phyloP scores from a whole-genome alignment of 2,329 filamentous ascomycete genomes.

The Penicillium sp. region DNA sequence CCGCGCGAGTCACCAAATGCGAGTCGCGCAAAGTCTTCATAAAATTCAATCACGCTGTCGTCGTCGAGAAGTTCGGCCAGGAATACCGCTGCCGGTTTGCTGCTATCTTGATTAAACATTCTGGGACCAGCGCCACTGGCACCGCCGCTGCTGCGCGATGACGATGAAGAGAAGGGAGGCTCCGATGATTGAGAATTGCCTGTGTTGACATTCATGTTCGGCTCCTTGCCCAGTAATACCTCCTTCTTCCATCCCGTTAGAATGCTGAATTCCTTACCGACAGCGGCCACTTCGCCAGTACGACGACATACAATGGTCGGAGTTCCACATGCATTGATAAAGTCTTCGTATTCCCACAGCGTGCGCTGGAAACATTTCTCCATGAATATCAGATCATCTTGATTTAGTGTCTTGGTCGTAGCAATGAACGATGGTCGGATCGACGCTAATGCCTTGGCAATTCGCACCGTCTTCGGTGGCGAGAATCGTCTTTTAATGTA shows the following conservation, averaged over 20 bases:
- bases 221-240: conserved; percentile 78
- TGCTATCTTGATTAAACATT: conserved; percentile 32
- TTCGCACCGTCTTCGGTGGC: conserved; percentile 70
- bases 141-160: conserved; percentile 36
- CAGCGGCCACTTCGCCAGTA: conserved; percentile 89
- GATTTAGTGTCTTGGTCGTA: conserved; percentile 81
- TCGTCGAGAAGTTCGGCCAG: conserved; percentile 90
- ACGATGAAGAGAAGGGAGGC: conserved; percentile 31
- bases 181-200: conserved; percentile 34
- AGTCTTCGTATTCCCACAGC: conserved; percentile 88
- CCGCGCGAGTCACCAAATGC: conserved; percentile 89
- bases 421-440: conserved; percentile 92
- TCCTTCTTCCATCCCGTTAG: conserved; percentile 92
- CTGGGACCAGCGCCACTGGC: conserved; percentile 40
- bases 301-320: conserved; percentile 88
- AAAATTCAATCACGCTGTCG: conserved; percentile 88
- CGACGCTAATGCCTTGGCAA: conserved; percentile 80
- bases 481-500: conserved; percentile 76
- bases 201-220: conserved; percentile 82
- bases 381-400: conserved; percentile 91
- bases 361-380: conserved; percentile 95
- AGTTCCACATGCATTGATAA: conserved; percentile 80
- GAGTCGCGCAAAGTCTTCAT: conserved; percentile 88
- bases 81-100: conserved; percentile 71
- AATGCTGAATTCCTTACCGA: conserved; percentile 95